Conservation (phyloP, 345 rosid genomes). For the Melaleuca alternifolia region DNA sequence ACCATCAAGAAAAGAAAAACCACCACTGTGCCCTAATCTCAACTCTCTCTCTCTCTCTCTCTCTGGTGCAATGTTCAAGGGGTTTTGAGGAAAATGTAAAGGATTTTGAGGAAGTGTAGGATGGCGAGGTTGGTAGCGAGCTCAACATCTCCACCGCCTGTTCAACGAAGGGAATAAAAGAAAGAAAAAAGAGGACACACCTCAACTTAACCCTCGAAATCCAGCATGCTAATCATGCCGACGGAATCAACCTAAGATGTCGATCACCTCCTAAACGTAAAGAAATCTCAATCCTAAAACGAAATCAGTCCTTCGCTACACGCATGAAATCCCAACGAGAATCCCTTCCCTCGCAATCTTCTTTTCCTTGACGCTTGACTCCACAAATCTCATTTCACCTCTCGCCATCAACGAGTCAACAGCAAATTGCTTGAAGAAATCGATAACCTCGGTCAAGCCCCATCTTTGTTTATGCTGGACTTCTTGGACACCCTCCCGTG, state of each 20-base stretch:
- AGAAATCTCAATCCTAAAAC: background rate
- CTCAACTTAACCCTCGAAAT: too few species aligned
- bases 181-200: too few species aligned
- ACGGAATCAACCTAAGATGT: too few species aligned
- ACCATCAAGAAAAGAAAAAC: background rate
- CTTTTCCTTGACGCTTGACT: background rate
- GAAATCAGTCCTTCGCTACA: background rate
- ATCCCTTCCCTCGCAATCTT: background rate
- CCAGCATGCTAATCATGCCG: too few species aligned
- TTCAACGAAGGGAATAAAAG: too few species aligned
- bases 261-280: too few species aligned
- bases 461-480: background rate
- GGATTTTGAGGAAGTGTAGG: too few species aligned
- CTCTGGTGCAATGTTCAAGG: too few species aligned
- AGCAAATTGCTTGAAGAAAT: background rate
- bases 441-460: background rate
- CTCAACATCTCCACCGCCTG: too few species aligned
- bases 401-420: background rate
- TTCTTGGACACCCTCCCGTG: background rate
- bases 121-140: too few species aligned
- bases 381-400: background rate
- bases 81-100: too few species aligned
- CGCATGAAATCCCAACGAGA: background rate
- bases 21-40: background rate
- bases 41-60: too few species aligned